Conservation (phyloP, 108 stramenopile genomes). For the Licmophora abbreviata region DNA sequence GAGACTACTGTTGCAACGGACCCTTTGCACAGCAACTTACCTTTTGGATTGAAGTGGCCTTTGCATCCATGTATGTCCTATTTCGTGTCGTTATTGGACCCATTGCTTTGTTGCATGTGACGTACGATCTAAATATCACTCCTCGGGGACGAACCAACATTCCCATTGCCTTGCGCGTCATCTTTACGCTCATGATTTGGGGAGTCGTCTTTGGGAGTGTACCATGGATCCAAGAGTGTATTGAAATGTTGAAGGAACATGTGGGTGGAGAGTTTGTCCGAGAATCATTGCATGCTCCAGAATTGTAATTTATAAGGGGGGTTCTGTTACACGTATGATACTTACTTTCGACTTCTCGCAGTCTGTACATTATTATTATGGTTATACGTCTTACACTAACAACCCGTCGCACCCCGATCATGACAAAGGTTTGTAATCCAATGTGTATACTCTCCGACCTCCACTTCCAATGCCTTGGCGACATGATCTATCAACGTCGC, state of each 20-base stretch:
- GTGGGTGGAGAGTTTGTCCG: constrained; percentile 7
- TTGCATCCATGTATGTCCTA: constrained; percentile 26
- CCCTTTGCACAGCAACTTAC: constrained; percentile 17
- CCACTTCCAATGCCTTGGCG: constrained; percentile 33
- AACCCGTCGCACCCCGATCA: constrained; percentile 31
- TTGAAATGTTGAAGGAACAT: constrained; percentile 12
- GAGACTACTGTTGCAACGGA: constrained; percentile 36
- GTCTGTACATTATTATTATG: too few species aligned
- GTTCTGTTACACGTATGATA: not conserved
- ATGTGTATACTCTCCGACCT: constrained; percentile 50
- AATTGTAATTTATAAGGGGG: not conserved
- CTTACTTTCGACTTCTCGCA: not conserved
- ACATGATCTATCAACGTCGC: constrained; percentile 38
- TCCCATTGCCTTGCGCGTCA: constrained; percentile 23
- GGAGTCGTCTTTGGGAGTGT: constrained; percentile 41
- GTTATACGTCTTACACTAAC: too few species aligned
- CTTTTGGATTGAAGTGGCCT: constrained; percentile 19
- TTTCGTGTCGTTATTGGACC: constrained; percentile 41
- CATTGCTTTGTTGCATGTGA: constrained; percentile 21
- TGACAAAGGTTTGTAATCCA: constrained; percentile 40
- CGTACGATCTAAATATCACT: constrained; percentile 36
- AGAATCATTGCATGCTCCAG: not conserved
- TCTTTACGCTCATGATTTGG: constrained; percentile 54
- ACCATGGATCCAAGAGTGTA: constrained; percentile 27
- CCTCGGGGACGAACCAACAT: constrained; percentile 28